Percentiles rank a stretch among this genome's conserved stretches.
phyloP scores from a whole-genome alignment of 2,329 filamentous ascomycete genomes.

The Trichoderma gracile region DNA sequence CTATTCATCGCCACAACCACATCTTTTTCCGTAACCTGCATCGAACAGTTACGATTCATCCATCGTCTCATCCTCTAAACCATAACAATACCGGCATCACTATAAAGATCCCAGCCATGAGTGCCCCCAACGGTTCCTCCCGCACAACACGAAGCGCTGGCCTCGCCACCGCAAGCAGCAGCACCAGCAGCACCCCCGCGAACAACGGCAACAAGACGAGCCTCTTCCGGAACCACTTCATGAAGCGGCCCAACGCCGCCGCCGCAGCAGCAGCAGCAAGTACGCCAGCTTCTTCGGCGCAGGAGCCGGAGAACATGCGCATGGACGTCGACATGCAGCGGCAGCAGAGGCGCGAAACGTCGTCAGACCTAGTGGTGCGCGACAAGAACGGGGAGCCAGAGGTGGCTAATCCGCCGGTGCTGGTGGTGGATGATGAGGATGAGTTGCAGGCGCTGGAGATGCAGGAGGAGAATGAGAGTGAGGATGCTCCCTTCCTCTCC shows the following conservation, averaged over 20 bases:
- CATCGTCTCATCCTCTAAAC: no score
- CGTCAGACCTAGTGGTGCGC: slow-evolving; percentile 61
- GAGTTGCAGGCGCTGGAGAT: slow-evolving; percentile 57
- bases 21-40: background rate
- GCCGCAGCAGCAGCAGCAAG: slow-evolving; percentile 10
- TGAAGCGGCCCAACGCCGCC: slow-evolving; percentile 55
- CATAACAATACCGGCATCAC: background rate
- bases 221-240: slow-evolving; percentile 61
- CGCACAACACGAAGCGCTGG: slow-evolving; percentile 19
- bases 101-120: slow-evolving; percentile 2
- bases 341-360: slow-evolving; percentile 34
- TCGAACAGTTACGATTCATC: background rate
- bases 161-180: slow-evolving; percentile 7
- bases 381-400: slow-evolving; percentile 64
- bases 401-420: slow-evolving; percentile 57
- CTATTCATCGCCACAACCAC: background rate
- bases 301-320: slow-evolving; percentile 48
- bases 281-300: no score
- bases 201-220: slow-evolving; percentile 40
- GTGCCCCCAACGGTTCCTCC: slow-evolving; percentile 9
- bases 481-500: slow-evolving; percentile 29
- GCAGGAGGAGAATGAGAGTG: slow-evolving; percentile 57
- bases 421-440: slow-evolving; percentile 55
- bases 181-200: background rate
- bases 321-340: slow-evolving; percentile 47